Evolutionary conservation across 2,329 filamentous ascomycete genomes (phyloP), one percentile per base, ranked within the genome.

Genomic region (Neofusicoccum parvum): DNA sequence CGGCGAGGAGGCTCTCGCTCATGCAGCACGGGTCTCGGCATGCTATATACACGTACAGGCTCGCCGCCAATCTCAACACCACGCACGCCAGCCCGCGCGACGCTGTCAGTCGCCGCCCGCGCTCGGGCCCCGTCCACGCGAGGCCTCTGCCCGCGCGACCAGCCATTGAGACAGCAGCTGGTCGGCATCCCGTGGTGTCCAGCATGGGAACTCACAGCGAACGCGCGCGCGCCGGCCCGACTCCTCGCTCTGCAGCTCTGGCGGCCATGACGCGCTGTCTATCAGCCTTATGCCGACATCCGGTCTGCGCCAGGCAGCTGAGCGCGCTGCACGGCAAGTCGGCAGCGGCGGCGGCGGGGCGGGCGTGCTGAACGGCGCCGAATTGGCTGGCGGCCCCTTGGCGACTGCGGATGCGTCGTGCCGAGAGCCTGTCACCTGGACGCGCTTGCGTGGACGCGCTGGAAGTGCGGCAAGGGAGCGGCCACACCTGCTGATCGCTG

Each of bases 121-220:
- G 54, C 54, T 34, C 54, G 54, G 20, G 36, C 54, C 20, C 5
- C 15, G 20, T 34, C 34, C 54, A 58, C 54, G 43, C 54, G 54
- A n/a, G 10, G 49, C 23, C 23, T 14, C 14, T 15, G 49, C 15
- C 5, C 15, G 4, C 49, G 23, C 23, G 12, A 32, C 9, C 54
- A 34, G 39, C 23, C 27, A 46, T 58, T 45, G 6, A 58, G 39
- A 45, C 15, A 17, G 39, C 20, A 27, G 54, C 41, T 32, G 39
- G 39, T 15, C 36, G 51, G 36, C 51, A 27, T 41, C 36, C 36
- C 51, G 36, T 58, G 54, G 54, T 58, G 54, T 58, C 46, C 45
- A 5, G 54, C 15, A 45, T 10, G 11, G 23, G 34, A 27, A 36
- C 37, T 20, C 20, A 12, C 10, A 7, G 14, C 17, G 20, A 20